Conservation (phyloP, 345 rosid species). For the Camelina hispida region DNA sequence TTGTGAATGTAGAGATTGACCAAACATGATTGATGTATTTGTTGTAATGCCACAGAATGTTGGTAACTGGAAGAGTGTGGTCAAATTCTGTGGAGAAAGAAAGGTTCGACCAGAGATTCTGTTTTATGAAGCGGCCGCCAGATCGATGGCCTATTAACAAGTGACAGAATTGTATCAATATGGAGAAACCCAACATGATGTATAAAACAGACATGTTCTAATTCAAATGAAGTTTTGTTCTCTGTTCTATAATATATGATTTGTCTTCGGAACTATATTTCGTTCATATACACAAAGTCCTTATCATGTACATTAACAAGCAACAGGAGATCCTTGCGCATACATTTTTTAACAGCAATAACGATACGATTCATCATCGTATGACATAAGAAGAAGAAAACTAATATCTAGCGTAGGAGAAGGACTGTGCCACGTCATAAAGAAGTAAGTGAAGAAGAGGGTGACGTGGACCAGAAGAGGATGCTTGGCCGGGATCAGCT, state of each 20-base stretch:
- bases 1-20: slow-evolving; percentile 3
- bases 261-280: background rate
- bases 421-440: too few relatives aligned
- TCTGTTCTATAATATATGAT: background rate
- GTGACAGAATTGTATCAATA: background rate
- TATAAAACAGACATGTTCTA: background rate
- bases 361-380: too few relatives aligned
- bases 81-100: slow-evolving; percentile 29
- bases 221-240: background rate
- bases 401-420: too few relatives aligned
- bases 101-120: slow-evolving; percentile 32
- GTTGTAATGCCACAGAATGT: slow-evolving; percentile 28
- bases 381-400: too few relatives aligned
- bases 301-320: background rate
- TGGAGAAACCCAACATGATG: background rate
- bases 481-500: too few relatives aligned
- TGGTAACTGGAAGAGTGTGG: slow-evolving; percentile 38
- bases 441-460: too few relatives aligned
- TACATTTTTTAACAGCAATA: too few relatives aligned
- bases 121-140: slow-evolving; percentile 26
- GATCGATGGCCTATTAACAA: background rate
- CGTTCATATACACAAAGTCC: background rate
- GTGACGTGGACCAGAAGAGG: too few relatives aligned
- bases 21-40: background rate
- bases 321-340: background rate